Conservation (phyloP, 345 rosid genomes). For the Toxicodendron radicans region DNA sequence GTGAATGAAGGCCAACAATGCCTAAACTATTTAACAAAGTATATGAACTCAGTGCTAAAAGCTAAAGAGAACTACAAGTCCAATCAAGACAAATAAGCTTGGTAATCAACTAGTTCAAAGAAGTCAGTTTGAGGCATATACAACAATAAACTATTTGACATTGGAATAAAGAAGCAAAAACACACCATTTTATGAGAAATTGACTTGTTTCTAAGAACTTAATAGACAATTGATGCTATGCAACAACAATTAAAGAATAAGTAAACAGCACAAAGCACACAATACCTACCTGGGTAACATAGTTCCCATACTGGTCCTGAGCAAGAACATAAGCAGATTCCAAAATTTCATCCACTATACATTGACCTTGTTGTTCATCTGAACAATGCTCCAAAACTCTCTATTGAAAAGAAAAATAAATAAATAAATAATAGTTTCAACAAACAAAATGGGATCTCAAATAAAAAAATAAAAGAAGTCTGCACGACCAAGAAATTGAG, state of each 20-base stretch:
- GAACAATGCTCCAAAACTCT: conserved; percentile 96
- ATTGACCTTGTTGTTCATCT: conserved; percentile 68
- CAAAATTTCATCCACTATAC: conserved; percentile 85
- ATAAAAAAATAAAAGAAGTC: conserved; percentile 1
- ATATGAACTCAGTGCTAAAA: neutral
- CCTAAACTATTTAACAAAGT: too few species aligned
- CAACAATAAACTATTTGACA: neutral
- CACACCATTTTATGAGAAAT: neutral
- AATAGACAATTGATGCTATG: conserved; percentile 1
- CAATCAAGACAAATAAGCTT: neutral
- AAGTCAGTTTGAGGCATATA: neutral
- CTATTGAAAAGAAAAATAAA: conserved; percentile 39
- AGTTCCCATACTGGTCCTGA: conserved; percentile 97
- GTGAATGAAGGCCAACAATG: too few species aligned
- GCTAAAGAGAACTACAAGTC: neutral
- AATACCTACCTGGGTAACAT: conserved; percentile 84
- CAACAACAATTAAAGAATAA: conserved; percentile 8
- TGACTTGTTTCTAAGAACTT: neutral
- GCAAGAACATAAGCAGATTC: conserved; percentile 82
- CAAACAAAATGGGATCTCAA: conserved; percentile 9
- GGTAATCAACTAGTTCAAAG: neutral
- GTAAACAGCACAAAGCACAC: neutral
- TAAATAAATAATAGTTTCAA: conserved; percentile 3
- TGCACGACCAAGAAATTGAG: conserved; percentile 11
- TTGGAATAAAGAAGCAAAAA: neutral